Evolutionary conservation across 108 stramenopile genomes (phyloP).

Genomic region (Fragilaria crotonensis): DNA sequence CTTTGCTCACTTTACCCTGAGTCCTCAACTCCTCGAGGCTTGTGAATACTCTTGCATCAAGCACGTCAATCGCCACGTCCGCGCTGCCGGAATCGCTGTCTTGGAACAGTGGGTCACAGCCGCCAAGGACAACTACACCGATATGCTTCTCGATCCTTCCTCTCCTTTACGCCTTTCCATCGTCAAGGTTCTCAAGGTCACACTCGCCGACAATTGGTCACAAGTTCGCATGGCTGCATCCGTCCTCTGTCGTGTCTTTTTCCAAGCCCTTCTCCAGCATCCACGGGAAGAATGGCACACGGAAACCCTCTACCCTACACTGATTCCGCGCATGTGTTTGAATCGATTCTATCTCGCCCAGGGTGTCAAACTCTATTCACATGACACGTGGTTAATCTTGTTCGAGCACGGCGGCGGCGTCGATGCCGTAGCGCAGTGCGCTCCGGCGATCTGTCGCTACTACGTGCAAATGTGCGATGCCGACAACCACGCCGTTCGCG

Average conservation of each 20-base stretch:
- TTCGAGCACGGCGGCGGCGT: constrained; percentile 53
- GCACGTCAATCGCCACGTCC: constrained; percentile 94
- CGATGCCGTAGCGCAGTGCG: constrained; percentile 62
- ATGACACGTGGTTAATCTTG: constrained; percentile 91
- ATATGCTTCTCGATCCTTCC: background rate
- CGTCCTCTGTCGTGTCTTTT: constrained; percentile 80
- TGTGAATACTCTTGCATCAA: constrained; percentile 49
- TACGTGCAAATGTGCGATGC: constrained; percentile 90
- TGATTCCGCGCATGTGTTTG: constrained; percentile 94
- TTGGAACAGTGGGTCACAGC: constrained; percentile 63
- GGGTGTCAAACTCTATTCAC: constrained; percentile 90
- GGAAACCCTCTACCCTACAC: constrained; percentile 42
- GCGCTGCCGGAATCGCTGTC: constrained; percentile 85
- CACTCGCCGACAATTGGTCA: constrained; percentile 93
- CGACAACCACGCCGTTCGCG: constrained; percentile 93
- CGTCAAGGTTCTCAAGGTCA: constrained; percentile 43
- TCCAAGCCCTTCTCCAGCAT: constrained; percentile 45
- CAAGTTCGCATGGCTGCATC: constrained; percentile 95
- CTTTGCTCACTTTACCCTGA: constrained; percentile 8
- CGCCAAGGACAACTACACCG: constrained; percentile 21
- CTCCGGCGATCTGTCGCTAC: constrained; percentile 83
- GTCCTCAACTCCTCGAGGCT: constrained; percentile 20
- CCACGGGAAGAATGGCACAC: constrained; percentile 10
- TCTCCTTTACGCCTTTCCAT: constrained; percentile 26
- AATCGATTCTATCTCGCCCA: constrained; percentile 97